Conservation (phyloP, 2,329 filamentous ascomycete genomes). For the Biscogniauxia sp. region DNA sequence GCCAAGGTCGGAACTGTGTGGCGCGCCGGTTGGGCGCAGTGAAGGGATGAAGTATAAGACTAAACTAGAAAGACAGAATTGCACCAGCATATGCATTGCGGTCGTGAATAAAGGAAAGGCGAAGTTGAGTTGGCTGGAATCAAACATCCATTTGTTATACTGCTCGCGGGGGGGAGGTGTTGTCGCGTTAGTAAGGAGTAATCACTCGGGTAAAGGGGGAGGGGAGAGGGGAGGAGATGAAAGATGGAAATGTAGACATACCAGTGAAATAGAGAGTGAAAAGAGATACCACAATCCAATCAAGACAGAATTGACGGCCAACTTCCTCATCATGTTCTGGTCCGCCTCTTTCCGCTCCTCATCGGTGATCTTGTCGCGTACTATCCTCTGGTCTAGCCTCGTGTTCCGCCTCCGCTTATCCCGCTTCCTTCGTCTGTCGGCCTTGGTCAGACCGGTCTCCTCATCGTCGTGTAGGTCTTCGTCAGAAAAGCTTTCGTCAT, state of each 20-base stretch:
- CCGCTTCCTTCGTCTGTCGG: conserved; percentile 67
- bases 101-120: conserved; percentile 95
- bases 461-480: conserved; percentile 81
- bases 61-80: conserved; percentile 75
- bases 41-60: conserved; percentile 82
- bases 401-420: conserved; percentile 66
- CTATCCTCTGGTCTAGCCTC: conserved; percentile 67
- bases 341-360: conserved; percentile 76
- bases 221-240: not conserved
- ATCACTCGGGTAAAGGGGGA: conserved; percentile 2
- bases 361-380: conserved; percentile 59
- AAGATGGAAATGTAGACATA: conserved; percentile 38
- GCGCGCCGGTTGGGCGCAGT: conserved; percentile 63
- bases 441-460: conserved; percentile 79
- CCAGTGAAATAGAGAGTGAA: conserved; percentile 87
- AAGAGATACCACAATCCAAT: conserved; percentile 89
- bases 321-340: conserved; percentile 64
- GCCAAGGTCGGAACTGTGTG: conserved; percentile 47
- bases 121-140: conserved; percentile 79
- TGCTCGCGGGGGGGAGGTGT: conserved; percentile 33
- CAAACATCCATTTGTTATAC: conserved; percentile 99
- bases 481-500: conserved; percentile 60
- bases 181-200: conserved; percentile 25
- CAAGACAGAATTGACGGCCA: conserved; percentile 73
- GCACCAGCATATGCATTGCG: conserved; percentile 91